Percentiles rank a stretch among this genome's conserved stretches.
These are phyloP conservation scores for Stemphylium lycopersici DNA, from an alignment of 2,329 filamentous ascomycete genomes.

Conservation along the genomic window DNA sequence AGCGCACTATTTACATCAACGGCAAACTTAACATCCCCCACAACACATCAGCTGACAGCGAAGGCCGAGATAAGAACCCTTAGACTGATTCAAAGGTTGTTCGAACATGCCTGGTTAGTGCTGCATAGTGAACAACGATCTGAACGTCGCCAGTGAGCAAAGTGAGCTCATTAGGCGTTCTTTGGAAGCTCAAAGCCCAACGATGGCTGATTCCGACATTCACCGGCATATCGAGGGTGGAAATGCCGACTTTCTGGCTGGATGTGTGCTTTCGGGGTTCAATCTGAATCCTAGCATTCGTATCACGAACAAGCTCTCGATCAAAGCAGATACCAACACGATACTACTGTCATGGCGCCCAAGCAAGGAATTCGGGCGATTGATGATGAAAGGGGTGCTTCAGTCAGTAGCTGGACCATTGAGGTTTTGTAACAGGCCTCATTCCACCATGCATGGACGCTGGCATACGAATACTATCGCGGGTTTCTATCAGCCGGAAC, in stretches of 20 bases:
- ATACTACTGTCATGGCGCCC: conserved; percentile 10
- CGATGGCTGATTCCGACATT: conserved; percentile 1
- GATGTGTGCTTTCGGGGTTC: conserved; percentile 5
- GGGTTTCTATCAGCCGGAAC: conserved; percentile 12
- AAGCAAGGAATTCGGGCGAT: not conserved
- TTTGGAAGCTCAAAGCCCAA: not conserved
- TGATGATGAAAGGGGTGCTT: not conserved
- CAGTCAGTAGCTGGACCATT: conserved; percentile 4
- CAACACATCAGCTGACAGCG: too few relatives aligned
- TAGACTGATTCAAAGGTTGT: too few relatives aligned
- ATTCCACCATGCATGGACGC: not conserved
- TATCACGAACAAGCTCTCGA: conserved; percentile 10
- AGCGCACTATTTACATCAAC: too few relatives aligned
- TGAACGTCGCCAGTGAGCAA: too few relatives aligned
- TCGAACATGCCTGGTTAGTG: too few relatives aligned
- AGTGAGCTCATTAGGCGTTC: too few relatives aligned
- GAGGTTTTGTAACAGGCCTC: not conserved
- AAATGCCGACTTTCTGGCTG: conserved; percentile 4
- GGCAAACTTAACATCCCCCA: too few relatives aligned
- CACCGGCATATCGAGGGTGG: conserved; percentile 10
- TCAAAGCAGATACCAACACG: conserved; percentile 13
- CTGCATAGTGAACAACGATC: too few relatives aligned
- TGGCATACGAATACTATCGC: conserved; percentile 2
- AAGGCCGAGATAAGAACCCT: too few relatives aligned
- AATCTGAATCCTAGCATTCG: not conserved